Evolutionary conservation across 1,284 basidiomycete genomes (phyloP).

Genomic region (Boletellus dicymbophilus): DNA sequence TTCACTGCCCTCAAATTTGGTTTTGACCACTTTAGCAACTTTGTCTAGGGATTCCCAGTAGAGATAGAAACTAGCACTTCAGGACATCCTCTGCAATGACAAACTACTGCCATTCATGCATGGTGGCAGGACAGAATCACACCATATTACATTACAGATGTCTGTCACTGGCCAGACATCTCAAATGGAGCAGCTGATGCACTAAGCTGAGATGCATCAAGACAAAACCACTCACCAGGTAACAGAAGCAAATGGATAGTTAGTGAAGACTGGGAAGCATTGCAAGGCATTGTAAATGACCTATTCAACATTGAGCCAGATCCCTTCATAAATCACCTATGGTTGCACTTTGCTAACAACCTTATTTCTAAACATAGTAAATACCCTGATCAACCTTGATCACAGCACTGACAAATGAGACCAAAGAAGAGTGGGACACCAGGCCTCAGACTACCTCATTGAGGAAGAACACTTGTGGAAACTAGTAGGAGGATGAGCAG

Average conservation of each 20-base stretch:
- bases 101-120: background rate
- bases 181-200: conserved; percentile 4
- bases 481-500: too few species aligned
- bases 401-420: too few species aligned
- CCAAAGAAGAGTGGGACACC: too few species aligned
- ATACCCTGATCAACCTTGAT: too few species aligned
- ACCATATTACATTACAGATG: background rate
- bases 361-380: too few species aligned
- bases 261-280: conserved; percentile 22
- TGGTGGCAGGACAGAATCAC: conserved; percentile 2
- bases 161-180: background rate
- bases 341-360: too few species aligned
- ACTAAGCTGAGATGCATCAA: conserved; percentile 4
- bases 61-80: background rate
- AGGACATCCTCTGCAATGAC: background rate
- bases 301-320: too few species aligned
- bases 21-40: conserved; percentile 5
- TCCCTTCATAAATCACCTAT: too few species aligned
- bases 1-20: too few species aligned
- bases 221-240: conserved; percentile 3
- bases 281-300: conserved; percentile 18
- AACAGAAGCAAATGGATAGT: conserved; percentile 13
- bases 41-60: conserved; percentile 6
- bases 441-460: too few species aligned
- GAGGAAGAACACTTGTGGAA: too few species aligned